Evolutionary conservation across 805 yeast genomes (phyloP).

Genomic region (Pichia gijzeniarum): DNA sequence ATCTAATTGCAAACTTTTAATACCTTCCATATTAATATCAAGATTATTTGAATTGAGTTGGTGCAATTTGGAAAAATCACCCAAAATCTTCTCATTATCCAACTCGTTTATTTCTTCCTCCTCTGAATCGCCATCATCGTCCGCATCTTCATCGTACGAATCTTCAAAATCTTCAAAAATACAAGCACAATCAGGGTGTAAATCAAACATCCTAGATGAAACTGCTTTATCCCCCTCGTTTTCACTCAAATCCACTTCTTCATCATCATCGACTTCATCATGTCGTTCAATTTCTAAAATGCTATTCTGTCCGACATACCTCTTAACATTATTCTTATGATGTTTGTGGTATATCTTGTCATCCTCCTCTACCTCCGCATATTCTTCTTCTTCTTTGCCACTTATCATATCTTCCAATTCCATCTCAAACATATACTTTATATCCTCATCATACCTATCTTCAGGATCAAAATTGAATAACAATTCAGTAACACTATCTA

Average conservation of each 20-base stretch:
- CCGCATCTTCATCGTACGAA: conserved; percentile 16
- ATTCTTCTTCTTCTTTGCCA: conserved; percentile 14
- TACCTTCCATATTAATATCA: conserved; percentile 1
- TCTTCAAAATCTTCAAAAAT: conserved; percentile 19
- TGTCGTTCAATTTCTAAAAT: conserved; percentile 18
- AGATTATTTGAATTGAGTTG: background rate
- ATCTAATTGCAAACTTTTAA: conserved; percentile 5
- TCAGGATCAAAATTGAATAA: conserved; percentile 50
- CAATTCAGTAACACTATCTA: conserved; percentile 47
- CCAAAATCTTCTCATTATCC: conserved; percentile 9
- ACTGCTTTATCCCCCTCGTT: background rate
- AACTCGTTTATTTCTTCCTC: conserved; percentile 10
- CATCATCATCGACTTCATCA: conserved; percentile 14
- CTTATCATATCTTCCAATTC: conserved; percentile 25
- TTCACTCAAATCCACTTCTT: conserved; percentile 2
- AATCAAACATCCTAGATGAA: conserved; percentile 17
- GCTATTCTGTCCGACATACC: conserved; percentile 14
- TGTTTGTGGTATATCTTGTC: background rate
- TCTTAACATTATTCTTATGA: conserved; percentile 8
- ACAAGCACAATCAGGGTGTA: conserved; percentile 35
- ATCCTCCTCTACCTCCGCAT: conserved; percentile 8
- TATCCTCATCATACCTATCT: conserved; percentile 64
- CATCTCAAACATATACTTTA: conserved; percentile 31
- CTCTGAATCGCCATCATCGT: conserved; percentile 9
- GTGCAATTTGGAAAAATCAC: conserved; percentile 1